Base-by-base conservation (phyloP, 169 alveolate species). In the Ichthyophthirius multifiliis region DNA sequence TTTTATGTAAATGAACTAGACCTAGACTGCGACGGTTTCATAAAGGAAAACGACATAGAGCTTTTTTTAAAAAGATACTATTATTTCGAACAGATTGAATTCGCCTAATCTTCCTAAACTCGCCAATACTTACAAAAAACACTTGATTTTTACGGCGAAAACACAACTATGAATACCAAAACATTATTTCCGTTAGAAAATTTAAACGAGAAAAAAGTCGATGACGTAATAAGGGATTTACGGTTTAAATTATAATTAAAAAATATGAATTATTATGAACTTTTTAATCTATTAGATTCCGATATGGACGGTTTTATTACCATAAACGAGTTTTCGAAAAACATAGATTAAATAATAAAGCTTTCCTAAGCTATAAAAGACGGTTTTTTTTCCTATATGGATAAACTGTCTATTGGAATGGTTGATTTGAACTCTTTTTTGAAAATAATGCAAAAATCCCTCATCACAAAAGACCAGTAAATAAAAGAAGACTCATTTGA, bases 321-420 rank as follows among this genome's bases (percentile, higher is more conserved):
- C 7, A 74, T 65, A 15, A 82, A 65, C 20, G 86, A 82, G 23
- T 81, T 86, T 43, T 47, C 35, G 9, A 39, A 55, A 27, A 55
- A 55, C 15, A 55, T 55, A 55, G 93, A 89, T 31, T 64, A 84
- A 41, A 74, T 92, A 0, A 43, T 85, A 13, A 63, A 62, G 2
- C 41, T 92, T 4, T 82, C 92, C n/a, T 55, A 83, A 23, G 91
- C 91, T 3, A 86, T 88, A 1, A 89, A 88, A 44, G 90, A 76
- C 31, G 90, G 87, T n/a, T 64, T 90, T 20, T 90, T 87, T 75
- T 83, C 89, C 0, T 79, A 73, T 65, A 87, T 90, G 90, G 95
- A 90, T 31, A 85, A 75, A 34, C 62, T 84, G 46, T 82, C 75
- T 23, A 85, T 86, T 16, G 95, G 95, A 12, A 55, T 90, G 31